Percentiles rank a stretch among this genome's conserved stretches.
Conservation (phyloP, 192 early-diverging fungal genomes). For the Coemansia sp. region DNA sequence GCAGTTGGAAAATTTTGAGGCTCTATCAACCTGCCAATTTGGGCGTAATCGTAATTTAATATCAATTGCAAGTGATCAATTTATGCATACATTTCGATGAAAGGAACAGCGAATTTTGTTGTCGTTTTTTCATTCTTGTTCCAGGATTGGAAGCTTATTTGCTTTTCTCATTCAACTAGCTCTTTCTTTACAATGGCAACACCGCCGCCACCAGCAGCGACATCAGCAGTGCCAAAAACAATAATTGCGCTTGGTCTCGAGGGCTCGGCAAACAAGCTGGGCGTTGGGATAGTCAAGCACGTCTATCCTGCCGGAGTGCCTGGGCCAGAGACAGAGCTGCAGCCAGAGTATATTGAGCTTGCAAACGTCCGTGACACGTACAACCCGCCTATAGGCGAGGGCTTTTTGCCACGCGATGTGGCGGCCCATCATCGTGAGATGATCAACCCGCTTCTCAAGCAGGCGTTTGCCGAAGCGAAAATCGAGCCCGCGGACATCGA, state of each 20-base stretch:
- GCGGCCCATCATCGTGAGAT: slow-evolving; percentile 85
- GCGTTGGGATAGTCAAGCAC: slow-evolving; percentile 91
- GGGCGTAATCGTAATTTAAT: too few species aligned
- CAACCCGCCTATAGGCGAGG: slow-evolving; percentile 94
- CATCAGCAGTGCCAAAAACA: slow-evolving; percentile 20
- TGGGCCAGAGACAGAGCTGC: slow-evolving; percentile 44
- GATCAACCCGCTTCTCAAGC: slow-evolving; percentile 69
- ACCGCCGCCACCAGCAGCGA: background rate
- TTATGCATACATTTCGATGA: too few species aligned
- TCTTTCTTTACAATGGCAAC: background rate
- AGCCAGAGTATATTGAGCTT: slow-evolving; percentile 64
- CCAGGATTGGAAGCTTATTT: background rate
- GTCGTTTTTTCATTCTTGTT: too few species aligned
- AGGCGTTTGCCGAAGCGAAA: slow-evolving; percentile 77
- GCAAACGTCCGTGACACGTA: slow-evolving; percentile 93
- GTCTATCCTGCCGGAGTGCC: slow-evolving; percentile 36
- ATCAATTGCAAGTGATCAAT: too few species aligned
- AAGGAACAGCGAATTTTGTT: too few species aligned
- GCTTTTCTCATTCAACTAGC: background rate
- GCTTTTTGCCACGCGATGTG: slow-evolving; percentile 93
- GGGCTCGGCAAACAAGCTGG: slow-evolving; percentile 97
- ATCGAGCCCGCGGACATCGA: slow-evolving; percentile 77
- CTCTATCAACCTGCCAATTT: too few species aligned
- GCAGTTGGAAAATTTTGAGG: too few species aligned
- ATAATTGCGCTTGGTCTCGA: slow-evolving; percentile 77